Percentiles rank a stretch among this genome's conserved stretches.
Conservation (phyloP, 148 eudicot genomes). For the Chenopodium formosanum region DNA sequence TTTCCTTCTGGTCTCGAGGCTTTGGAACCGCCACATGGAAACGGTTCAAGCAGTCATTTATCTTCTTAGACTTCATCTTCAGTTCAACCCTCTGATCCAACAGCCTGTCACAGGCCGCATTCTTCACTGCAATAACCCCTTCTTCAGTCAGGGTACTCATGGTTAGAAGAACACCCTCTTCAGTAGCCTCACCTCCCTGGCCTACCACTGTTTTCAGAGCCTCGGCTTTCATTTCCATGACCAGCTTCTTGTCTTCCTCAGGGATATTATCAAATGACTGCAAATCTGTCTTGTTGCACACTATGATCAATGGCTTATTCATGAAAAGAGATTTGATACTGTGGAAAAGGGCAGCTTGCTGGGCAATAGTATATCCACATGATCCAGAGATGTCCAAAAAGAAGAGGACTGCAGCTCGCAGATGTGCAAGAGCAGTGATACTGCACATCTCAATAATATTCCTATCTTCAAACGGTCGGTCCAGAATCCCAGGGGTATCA, state of each 20-base stretch:
- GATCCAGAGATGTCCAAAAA: slow-evolving; percentile 88
- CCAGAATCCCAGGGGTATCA: slow-evolving; percentile 90
- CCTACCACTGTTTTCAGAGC: slow-evolving; percentile 78
- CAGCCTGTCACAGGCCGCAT: slow-evolving; percentile 88
- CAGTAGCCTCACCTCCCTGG: slow-evolving; percentile 75
- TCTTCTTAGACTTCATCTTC: slow-evolving; percentile 94
- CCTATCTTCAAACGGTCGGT: slow-evolving; percentile 90
- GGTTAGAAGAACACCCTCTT: slow-evolving; percentile 63
- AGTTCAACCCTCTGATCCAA: slow-evolving; percentile 85
- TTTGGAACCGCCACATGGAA: slow-evolving; percentile 91
- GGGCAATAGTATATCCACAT: slow-evolving; percentile 84
- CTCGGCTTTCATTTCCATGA: slow-evolving; percentile 80
- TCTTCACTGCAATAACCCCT: slow-evolving; percentile 79
- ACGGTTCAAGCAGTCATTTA: slow-evolving; percentile 82
- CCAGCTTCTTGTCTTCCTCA: slow-evolving; percentile 77
- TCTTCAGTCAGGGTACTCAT: slow-evolving; percentile 92
- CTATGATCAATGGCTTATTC: slow-evolving; percentile 82
- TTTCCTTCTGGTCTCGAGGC: slow-evolving; percentile 74
- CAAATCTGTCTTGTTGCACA: slow-evolving; percentile 91
- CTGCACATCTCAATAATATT: slow-evolving; percentile 98
- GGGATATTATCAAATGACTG: slow-evolving; percentile 68
- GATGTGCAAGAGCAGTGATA: slow-evolving; percentile 93
- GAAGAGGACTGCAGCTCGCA: slow-evolving; percentile 84
- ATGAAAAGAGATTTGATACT: slow-evolving; percentile 88
- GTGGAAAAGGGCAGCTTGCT: slow-evolving; percentile 87